phyloP scores from a whole-genome alignment of 129 eudicot species.

The Smallanthus sonchifolius region DNA sequence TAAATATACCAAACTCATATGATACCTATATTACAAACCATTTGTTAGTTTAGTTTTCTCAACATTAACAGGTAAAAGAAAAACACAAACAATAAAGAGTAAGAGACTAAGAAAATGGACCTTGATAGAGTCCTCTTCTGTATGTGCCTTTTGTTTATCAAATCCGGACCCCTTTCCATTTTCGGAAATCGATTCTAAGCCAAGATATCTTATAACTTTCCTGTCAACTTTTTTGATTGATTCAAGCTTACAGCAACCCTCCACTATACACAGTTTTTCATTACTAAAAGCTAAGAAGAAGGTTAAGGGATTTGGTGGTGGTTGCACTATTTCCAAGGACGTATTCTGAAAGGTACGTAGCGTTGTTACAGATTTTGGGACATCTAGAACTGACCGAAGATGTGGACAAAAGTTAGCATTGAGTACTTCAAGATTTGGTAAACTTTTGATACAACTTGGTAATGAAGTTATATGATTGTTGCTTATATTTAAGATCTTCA shows the following conservation, averaged over 20 bases:
- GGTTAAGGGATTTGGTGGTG: background rate
- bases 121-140: background rate
- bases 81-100: background rate
- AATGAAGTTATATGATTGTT: background rate
- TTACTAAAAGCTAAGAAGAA: fast-evolving
- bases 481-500: background rate
- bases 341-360: background rate
- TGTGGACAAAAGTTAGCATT: background rate
- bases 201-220: background rate
- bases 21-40: background rate
- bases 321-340: background rate
- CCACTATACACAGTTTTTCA: background rate
- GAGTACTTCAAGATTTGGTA: constrained; percentile 1
- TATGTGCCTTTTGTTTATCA: background rate
- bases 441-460: constrained; percentile 12
- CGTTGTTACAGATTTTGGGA: background rate
- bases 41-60: background rate
- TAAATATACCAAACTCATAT: constrained; percentile 14
- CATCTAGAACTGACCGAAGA: background rate
- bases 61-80: background rate
- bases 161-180: background rate
- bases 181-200: background rate
- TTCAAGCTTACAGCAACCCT: background rate
- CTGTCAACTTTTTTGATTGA: background rate
- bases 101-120: background rate